These are phyloP conservation scores for Galeopsis tetrahit DNA, from an alignment of 257 asterid genomes.

Conservation along the genomic window DNA sequence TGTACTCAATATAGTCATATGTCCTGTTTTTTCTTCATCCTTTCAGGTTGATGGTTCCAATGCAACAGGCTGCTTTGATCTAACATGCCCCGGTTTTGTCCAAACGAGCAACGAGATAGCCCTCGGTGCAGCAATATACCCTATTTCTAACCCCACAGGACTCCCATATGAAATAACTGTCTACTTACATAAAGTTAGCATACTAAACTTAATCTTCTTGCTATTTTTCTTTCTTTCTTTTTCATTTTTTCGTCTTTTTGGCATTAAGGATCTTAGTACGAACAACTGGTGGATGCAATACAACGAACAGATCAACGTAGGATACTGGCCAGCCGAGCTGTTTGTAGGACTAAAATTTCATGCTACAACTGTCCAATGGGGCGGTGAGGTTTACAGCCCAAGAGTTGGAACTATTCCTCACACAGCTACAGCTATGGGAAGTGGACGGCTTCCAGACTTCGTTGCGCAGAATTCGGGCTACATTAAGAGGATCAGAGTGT, in stretches of 20 bases:
- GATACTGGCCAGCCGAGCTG: conserved; percentile 67
- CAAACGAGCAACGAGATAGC: conserved; percentile 68
- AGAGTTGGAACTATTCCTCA: conserved; percentile 57
- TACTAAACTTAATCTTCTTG: neutral
- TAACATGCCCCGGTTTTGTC: conserved; percentile 73
- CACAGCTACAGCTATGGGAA: conserved; percentile 66
- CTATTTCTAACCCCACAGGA: conserved; percentile 51
- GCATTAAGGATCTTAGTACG: conserved; percentile 48
- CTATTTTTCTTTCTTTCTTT: neutral
- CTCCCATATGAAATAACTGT: conserved; percentile 55
- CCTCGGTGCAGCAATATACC: conserved; percentile 72
- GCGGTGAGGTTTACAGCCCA: conserved; percentile 74
- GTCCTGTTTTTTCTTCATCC: neutral
- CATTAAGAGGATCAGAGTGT: conserved; percentile 55
- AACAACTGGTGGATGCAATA: conserved; percentile 74
- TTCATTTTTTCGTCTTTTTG: neutral
- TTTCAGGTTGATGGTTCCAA: conserved; percentile 54
- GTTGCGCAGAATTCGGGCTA: conserved; percentile 40
- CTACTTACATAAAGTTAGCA: conserved; percentile 53
- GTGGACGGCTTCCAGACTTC: conserved; percentile 44
- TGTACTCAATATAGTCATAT: neutral
- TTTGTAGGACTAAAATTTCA: conserved; percentile 34
- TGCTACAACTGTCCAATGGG: conserved; percentile 68
- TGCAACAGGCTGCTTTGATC: conserved; percentile 72
- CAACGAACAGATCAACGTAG: conserved; percentile 50